Evolutionary conservation across 1,284 basidiomycete species (phyloP), one percentile per base, ranked within the genome.

Genomic region (Microbotryum intermedium): DNA sequence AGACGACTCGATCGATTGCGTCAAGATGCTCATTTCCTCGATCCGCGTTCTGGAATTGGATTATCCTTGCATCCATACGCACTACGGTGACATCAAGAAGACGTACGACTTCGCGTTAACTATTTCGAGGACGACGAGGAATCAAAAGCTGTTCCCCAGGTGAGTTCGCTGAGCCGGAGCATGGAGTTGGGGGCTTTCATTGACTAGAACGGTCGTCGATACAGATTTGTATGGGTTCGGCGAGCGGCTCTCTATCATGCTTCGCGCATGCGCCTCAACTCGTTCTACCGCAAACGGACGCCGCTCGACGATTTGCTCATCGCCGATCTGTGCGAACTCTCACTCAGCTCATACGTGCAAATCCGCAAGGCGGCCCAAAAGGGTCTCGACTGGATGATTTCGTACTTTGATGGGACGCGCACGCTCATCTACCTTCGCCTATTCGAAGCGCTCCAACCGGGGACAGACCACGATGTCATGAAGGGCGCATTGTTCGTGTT

Each of bases 401-500:
- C 88, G 82, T 85, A 86, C 70, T 97, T 87, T 70, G 81, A 90
- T 58, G 86, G 91, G 48, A 87, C 89, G 55, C 85, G 88, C 1
- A 79, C 78, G 26, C 77, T 93, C 46, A 61, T 65, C 53, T 67
- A 67, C 58, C 55, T 53, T 9, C 58, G 56, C 4, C 61, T 67
- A 42, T 85, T 94, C 70, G 80, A 84, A 47, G 84, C 88, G 0
- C 77, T 94, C 50, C 79, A 78, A 65, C 64, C 84, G 70, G 89
- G 87, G 6, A 85, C 81, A 61, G 88, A 91, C 70, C 89, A 92
- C 25, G 94, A 97, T 76, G 82, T 87, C 53, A 95, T 95, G 84
- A 98, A 98, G 77, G 90, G 90, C 13, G 93, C 93, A 8, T 78
- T 98, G 23, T 93, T 95, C 73, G 81, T 93, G 26, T 78, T 98